These are phyloP conservation scores for Coemansia sp. DNA, from an alignment of 192 early-diverging fungal species.

Conservation along the genomic window DNA sequence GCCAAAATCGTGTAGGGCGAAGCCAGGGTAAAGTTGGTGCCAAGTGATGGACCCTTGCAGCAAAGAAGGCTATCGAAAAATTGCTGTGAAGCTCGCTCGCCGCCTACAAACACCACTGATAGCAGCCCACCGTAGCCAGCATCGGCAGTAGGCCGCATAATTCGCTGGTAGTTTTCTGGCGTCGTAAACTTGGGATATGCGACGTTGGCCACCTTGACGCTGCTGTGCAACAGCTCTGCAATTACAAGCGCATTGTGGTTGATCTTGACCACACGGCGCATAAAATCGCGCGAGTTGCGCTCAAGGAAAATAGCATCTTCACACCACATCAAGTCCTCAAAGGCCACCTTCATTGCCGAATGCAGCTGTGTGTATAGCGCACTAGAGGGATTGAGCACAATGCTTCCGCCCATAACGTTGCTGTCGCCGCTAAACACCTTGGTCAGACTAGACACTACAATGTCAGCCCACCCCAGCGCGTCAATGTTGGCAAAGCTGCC, in stretches of 20 bases:
- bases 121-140: conserved; percentile 89
- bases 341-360: conserved; percentile 57
- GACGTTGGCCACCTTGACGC: conserved; percentile 69
- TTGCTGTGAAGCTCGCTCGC: conserved; percentile 52
- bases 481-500: conserved; percentile 90
- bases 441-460: conserved; percentile 88
- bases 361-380: conserved; percentile 60
- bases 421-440: conserved; percentile 90
- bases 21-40: conserved; percentile 94
- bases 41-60: conserved; percentile 93
- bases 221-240: conserved; percentile 65
- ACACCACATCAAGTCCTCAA: conserved; percentile 84
- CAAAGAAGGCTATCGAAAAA: conserved; percentile 83
- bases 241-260: conserved; percentile 80
- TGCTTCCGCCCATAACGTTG: conserved; percentile 98
- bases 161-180: conserved; percentile 65
- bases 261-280: conserved; percentile 68
- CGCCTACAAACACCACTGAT: conserved; percentile 67
- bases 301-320: conserved; percentile 96
- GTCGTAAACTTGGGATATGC: conserved; percentile 85
- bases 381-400: conserved; percentile 71
- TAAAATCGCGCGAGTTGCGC: conserved; percentile 88
- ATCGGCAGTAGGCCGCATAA: conserved; percentile 52
- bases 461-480: conserved; percentile 76
- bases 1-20: conserved; percentile 96